Percentiles rank a stretch among this genome's conserved stretches.
These are phyloP conservation scores for Domatiomyces catenatus DNA, from an alignment of 2,329 filamentous ascomycete genomes.

Conservation along the genomic window DNA sequence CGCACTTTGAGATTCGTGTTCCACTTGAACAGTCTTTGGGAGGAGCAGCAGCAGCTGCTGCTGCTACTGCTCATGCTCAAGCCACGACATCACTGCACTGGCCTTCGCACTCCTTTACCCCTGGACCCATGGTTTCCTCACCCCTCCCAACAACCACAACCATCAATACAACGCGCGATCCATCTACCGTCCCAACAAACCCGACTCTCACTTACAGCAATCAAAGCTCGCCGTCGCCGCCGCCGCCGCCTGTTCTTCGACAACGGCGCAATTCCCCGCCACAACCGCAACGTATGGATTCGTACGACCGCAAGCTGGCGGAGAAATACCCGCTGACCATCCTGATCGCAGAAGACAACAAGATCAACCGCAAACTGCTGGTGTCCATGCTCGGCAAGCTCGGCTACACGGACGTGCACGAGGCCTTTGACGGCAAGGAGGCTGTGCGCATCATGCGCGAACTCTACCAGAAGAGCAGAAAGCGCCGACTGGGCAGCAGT, in stretches of 20 bases:
- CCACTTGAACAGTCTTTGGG: slow-evolving; percentile 35
- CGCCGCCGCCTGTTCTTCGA: neutral
- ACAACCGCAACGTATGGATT: neutral
- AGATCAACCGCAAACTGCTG: slow-evolving; percentile 53
- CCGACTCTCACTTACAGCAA: neutral
- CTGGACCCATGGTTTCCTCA: slow-evolving; percentile 1
- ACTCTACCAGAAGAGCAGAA: slow-evolving; percentile 20
- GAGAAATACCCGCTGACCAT: slow-evolving; percentile 49
- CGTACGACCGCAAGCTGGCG: slow-evolving; percentile 41
- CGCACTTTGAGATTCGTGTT: slow-evolving; percentile 53
- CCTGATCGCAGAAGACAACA: slow-evolving; percentile 57
- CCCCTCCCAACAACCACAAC: neutral
- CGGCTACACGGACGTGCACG: slow-evolving; percentile 46
- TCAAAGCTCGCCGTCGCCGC: too few species aligned
- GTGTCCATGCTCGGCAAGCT: slow-evolving; percentile 52
- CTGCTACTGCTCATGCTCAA: too few species aligned
- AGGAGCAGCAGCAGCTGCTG: slow-evolving; percentile 32
- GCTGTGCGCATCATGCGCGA: slow-evolving; percentile 47
- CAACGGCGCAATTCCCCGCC: too few species aligned
- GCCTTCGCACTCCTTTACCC: slow-evolving; percentile 2
- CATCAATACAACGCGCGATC: too few species aligned
- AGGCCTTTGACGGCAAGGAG: slow-evolving; percentile 54
- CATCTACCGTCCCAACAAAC: slow-evolving; percentile 21
- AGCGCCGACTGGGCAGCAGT: slow-evolving; percentile 1
- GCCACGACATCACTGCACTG: slow-evolving; percentile 34